Conservation (phyloP, 202 grass and related monocot species). For the Carex sylvatica region DNA sequence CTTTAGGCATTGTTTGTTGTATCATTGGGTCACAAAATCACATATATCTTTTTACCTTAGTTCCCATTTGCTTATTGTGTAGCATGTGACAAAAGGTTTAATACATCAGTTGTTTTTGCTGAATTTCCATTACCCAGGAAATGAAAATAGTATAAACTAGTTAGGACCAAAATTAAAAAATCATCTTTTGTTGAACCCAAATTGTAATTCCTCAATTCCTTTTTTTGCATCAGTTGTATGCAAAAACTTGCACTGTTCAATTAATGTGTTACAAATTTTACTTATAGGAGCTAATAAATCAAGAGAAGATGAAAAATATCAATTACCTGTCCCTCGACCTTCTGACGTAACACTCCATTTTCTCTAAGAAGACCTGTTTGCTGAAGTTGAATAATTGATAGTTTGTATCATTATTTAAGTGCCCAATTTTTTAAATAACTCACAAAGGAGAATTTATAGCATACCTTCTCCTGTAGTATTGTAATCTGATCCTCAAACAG, state of each 20-base stretch:
- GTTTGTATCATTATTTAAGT: neutral
- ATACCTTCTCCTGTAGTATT: constrained; percentile 39
- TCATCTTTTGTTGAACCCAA: neutral
- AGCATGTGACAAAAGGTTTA: neutral
- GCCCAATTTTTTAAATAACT: neutral
- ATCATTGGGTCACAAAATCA: neutral
- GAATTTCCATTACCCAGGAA: neutral
- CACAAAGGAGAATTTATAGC: neutral
- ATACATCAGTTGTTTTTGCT: neutral
- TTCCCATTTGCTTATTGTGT: neutral
- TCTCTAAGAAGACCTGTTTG: constrained; percentile 21
- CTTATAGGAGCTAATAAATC: neutral
- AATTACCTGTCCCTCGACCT: constrained; percentile 23
- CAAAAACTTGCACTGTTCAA: neutral
- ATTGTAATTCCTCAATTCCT: neutral
- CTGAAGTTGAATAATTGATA: constrained; percentile 18
- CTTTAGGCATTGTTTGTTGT: too few relatives aligned
- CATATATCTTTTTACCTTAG: neutral
- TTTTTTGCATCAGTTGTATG: neutral
- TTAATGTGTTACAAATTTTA: neutral
- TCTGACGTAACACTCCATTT: constrained; percentile 31
- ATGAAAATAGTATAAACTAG: neutral
- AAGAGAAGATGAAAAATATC: neutral
- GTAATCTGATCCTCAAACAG: constrained; percentile 32
- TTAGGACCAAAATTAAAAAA: neutral